Percentiles rank a stretch among this genome's conserved stretches.
phyloP scores from a whole-genome alignment of 2,329 filamentous ascomycete species.

The Colletotrichum nymphaeae region DNA sequence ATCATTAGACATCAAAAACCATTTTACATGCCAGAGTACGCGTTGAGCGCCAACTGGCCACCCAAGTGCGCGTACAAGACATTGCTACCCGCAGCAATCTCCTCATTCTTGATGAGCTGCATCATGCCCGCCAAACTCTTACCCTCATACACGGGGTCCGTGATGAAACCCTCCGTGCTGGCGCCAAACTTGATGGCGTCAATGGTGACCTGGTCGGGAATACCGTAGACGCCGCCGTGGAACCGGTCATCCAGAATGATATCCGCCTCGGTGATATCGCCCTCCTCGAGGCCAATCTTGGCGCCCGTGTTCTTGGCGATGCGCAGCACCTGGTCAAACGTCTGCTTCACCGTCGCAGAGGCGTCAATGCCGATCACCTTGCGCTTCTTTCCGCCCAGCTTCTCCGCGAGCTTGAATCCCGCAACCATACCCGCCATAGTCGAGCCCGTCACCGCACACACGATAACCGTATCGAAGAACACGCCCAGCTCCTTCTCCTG shows the following conservation, averaged over 20 bases:
- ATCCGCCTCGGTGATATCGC: slow-evolving; percentile 71
- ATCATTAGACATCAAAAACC: not conserved
- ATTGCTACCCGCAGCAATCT: slow-evolving; percentile 69
- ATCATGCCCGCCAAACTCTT: slow-evolving; percentile 81
- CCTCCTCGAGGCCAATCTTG: slow-evolving; percentile 70
- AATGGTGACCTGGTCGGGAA: slow-evolving; percentile 73
- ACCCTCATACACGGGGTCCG: slow-evolving; percentile 81
- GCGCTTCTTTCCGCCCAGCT: slow-evolving; percentile 51
- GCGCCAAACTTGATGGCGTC: slow-evolving; percentile 78
- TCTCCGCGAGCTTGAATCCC: slow-evolving; percentile 74
- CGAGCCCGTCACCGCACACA: slow-evolving; percentile 77
- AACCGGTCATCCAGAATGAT: slow-evolving; percentile 73
- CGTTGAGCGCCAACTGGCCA: slow-evolving; percentile 76
- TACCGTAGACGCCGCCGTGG: slow-evolving; percentile 75
- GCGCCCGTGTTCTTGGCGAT: slow-evolving; percentile 73
- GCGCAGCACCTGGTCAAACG: slow-evolving; percentile 72
- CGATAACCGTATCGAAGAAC: slow-evolving; percentile 76
- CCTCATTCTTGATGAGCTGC: slow-evolving; percentile 71
- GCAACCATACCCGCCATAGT: slow-evolving; percentile 80
- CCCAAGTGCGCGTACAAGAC: slow-evolving; percentile 79
- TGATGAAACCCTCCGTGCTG: slow-evolving; percentile 77
- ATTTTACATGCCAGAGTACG: slow-evolving; percentile 60
- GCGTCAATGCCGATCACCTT: slow-evolving; percentile 52
- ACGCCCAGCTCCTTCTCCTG: slow-evolving; percentile 72
- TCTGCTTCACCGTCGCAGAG: slow-evolving; percentile 64